Percentiles rank a stretch among this genome's conserved stretches.
Evolutionary conservation across 169 alveolate species (phyloP).

Genomic region (Plasmodium inui): DNA sequence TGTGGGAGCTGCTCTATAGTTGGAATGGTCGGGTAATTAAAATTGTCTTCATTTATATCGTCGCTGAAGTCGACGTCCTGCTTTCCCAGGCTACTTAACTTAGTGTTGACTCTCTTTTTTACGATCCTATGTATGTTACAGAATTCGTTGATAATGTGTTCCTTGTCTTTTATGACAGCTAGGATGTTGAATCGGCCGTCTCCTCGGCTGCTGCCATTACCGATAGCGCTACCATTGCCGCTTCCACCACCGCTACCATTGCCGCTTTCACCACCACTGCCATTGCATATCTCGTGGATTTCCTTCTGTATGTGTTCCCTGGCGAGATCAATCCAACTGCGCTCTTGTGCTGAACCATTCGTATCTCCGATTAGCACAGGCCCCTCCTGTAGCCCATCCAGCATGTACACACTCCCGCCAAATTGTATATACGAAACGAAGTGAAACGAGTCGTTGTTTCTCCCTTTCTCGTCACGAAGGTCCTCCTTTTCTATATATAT

Average conservation of each 20-base stretch:
- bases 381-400: slow-evolving; percentile 79
- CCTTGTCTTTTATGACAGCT: slow-evolving; percentile 29
- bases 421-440: slow-evolving; percentile 91
- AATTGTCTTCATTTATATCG: slow-evolving; percentile 42
- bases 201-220: background rate
- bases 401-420: slow-evolving; percentile 74
- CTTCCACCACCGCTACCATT: background rate
- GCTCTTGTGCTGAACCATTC: background rate
- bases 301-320: slow-evolving; percentile 42
- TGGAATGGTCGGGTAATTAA: background rate
- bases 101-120: slow-evolving; percentile 12
- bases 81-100: slow-evolving; percentile 21
- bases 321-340: slow-evolving; percentile 22
- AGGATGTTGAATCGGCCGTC: slow-evolving; percentile 36
- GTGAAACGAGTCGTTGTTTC: slow-evolving; percentile 91
- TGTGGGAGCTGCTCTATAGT: slow-evolving; percentile 18
- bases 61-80: slow-evolving; percentile 4
- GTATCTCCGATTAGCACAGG: slow-evolving; percentile 34
- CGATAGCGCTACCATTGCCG: background rate
- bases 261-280: background rate
- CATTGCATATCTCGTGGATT: slow-evolving; percentile 2
- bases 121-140: slow-evolving; percentile 39
- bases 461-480: slow-evolving; percentile 79
- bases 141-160: slow-evolving; percentile 4
- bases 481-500: slow-evolving; percentile 85